A percentile compares a stretch with the other conserved stretches of the same genome.
These are phyloP conservation scores for Platanthera guangdongensis DNA, from an alignment of 106 monocot species.

Conservation along the genomic window DNA sequence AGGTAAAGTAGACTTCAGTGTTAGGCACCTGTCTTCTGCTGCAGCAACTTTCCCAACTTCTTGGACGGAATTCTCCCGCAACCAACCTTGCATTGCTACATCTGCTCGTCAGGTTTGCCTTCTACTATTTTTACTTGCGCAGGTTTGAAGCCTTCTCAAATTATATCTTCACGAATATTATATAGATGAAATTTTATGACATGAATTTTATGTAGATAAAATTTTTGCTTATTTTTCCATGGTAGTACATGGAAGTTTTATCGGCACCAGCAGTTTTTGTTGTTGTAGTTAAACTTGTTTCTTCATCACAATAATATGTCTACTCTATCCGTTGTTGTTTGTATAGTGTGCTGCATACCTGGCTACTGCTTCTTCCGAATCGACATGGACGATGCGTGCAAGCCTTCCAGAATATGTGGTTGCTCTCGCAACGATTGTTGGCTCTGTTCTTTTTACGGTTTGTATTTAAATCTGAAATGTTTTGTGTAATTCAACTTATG, in stretches of 20 bases:
- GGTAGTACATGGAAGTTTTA: background rate
- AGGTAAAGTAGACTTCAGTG: conserved; percentile 80
- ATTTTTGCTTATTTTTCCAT: background rate
- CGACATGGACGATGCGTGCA: conserved; percentile 78
- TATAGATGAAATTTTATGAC: background rate
- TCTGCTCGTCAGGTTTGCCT: conserved; percentile 30
- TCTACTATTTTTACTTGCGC: background rate
- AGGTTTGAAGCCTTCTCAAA: background rate
- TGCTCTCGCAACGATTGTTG: conserved; percentile 81
- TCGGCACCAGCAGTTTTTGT: background rate
- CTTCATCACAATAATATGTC: background rate
- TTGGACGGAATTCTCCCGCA: conserved; percentile 38
- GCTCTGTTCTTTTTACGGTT: conserved; percentile 85
- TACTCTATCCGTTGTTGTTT: background rate
- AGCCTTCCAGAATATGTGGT: conserved; percentile 90
- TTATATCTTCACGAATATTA: no score
- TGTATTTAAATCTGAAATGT: conserved; percentile 11
- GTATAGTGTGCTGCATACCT: conserved; percentile 56
- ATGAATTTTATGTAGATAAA: background rate
- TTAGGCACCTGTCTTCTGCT: conserved; percentile 78
- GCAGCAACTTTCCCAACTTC: conserved; percentile 47
- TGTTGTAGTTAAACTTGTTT: background rate
- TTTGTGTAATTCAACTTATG: background rate
- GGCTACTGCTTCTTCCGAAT: conserved; percentile 57
- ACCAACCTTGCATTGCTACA: conserved; percentile 54